Evolutionary conservation across 768 basidiomycete species (phyloP).

Genomic region (Leccinum rimulosum): DNA sequence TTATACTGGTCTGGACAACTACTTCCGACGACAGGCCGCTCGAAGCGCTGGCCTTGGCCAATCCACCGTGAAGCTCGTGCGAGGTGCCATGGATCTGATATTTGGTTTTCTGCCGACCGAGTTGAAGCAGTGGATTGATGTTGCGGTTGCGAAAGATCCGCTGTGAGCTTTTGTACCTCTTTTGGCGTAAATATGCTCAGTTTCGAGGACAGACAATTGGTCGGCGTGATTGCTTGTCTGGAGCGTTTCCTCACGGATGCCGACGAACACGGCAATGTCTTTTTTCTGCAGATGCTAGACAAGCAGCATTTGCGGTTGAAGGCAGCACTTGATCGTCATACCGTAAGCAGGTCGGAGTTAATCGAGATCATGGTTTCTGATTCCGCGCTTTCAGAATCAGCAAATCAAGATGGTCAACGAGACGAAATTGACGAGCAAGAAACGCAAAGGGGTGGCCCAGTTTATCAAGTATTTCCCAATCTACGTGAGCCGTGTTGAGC

Average conservation of each 20-base stretch:
- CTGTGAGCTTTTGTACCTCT: conserved; percentile 45
- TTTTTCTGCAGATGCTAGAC: conserved; percentile 73
- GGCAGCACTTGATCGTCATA: conserved; percentile 71
- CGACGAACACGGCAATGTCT: conserved; percentile 71
- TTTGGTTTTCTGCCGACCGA: conserved; percentile 90
- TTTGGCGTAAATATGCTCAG: conserved; percentile 1
- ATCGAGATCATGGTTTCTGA: conserved; percentile 1
- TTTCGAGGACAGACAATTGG: conserved; percentile 61
- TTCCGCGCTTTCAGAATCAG: conserved; percentile 54
- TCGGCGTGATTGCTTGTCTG: conserved; percentile 76
- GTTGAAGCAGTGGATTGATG: conserved; percentile 82
- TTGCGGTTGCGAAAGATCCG: conserved; percentile 67
- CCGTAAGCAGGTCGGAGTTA: conserved; percentile 42
- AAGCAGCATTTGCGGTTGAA: conserved; percentile 81
- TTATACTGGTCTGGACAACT: conserved; percentile 90
- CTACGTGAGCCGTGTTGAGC: conserved; percentile 82
- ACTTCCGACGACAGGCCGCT: conserved; percentile 90
- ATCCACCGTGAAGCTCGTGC: conserved; percentile 73
- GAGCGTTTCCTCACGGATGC: conserved; percentile 78
- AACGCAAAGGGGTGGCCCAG: conserved; percentile 86
- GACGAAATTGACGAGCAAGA: conserved; percentile 89
- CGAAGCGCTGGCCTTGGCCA: conserved; percentile 63
- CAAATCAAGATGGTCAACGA: conserved; percentile 88
- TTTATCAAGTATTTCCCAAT: conserved; percentile 93
- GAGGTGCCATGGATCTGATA: conserved; percentile 90